Evolutionary conservation across 176 grass and related monocot species (phyloP).

Genomic region (Calamus simplicifolius): DNA sequence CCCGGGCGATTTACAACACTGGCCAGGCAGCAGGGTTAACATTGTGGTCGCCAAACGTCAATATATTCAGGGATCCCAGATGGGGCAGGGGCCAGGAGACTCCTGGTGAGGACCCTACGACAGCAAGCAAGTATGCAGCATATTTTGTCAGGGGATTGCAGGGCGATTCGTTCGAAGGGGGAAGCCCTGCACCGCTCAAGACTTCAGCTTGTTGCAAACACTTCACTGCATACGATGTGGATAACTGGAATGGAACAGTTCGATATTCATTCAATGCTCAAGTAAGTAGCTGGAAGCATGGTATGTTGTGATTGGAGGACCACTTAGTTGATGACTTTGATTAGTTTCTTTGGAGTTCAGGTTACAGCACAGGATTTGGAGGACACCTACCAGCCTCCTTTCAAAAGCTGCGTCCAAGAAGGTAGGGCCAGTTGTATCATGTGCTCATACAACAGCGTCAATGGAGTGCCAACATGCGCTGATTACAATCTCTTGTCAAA

Average conservation of each 20-base stretch:
- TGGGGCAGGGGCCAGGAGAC: constrained; percentile 86
- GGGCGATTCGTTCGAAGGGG: constrained; percentile 4
- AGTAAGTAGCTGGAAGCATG: constrained; percentile 1
- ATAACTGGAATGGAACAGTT: constrained; percentile 42
- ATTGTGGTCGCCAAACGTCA: constrained; percentile 70
- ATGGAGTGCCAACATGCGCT: constrained; percentile 58
- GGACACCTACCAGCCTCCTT: constrained; percentile 68
- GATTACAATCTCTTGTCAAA: constrained; percentile 80
- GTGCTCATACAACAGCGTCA: constrained; percentile 67
- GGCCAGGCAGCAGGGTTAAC: constrained; percentile 60
- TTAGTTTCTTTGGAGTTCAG: too few relatives aligned
- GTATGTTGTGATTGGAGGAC: too few relatives aligned
- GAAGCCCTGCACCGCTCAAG: constrained; percentile 15
- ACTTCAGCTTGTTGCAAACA: constrained; percentile 80
- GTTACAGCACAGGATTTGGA: constrained; percentile 40
- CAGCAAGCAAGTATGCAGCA: constrained; percentile 37
- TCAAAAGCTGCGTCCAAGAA: constrained; percentile 56
- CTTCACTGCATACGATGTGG: constrained; percentile 57
- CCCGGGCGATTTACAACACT: constrained; percentile 18
- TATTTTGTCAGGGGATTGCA: constrained; percentile 62
- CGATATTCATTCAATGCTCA: constrained; percentile 39
- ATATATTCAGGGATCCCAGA: constrained; percentile 62
- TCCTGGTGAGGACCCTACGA: constrained; percentile 59
- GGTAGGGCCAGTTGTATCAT: constrained; percentile 52
- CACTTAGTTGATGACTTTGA: too few relatives aligned